A percentile compares a stretch with the other conserved stretches of the same genome.
These are phyloP conservation scores for Citrus cavaleriei DNA, from an alignment of 345 rosid species.

Conservation along the genomic window DNA sequence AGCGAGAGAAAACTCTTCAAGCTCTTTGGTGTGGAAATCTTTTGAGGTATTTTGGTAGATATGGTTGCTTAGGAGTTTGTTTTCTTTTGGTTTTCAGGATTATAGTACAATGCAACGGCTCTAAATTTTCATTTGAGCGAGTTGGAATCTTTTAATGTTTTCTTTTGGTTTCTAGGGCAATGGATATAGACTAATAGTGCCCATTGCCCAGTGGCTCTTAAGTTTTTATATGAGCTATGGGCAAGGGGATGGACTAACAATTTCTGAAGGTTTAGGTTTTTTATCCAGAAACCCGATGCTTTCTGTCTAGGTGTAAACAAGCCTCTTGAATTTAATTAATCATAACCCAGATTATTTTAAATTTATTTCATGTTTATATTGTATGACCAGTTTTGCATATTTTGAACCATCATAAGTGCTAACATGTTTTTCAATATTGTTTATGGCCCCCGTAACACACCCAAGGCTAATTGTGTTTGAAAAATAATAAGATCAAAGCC, in stretches of 20 bases:
- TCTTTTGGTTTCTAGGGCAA: background rate
- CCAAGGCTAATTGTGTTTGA: no score
- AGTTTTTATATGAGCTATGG: background rate
- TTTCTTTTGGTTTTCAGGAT: background rate
- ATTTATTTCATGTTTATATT: background rate
- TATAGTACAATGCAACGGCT: background rate
- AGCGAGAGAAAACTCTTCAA: conserved; percentile 23
- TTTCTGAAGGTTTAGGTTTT: background rate
- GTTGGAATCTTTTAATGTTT: background rate
- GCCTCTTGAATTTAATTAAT: background rate
- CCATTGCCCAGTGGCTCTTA: background rate
- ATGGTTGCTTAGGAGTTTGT: background rate
- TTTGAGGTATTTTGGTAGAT: background rate
- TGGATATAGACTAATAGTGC: background rate
- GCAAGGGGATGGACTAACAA: background rate
- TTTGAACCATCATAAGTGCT: no score
- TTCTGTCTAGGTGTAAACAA: background rate
- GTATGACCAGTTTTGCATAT: background rate
- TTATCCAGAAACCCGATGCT: background rate
- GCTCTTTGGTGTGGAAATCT: conserved; percentile 46
- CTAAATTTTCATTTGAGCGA: background rate
- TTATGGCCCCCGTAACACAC: no score
- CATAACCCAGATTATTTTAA: no score
- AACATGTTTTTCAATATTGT: no score
- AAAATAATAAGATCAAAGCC: no score